Evolutionary conservation across 306 rosid species (phyloP), one percentile per base, ranked within the genome.

Genomic region (Gleditsia sinensis): DNA sequence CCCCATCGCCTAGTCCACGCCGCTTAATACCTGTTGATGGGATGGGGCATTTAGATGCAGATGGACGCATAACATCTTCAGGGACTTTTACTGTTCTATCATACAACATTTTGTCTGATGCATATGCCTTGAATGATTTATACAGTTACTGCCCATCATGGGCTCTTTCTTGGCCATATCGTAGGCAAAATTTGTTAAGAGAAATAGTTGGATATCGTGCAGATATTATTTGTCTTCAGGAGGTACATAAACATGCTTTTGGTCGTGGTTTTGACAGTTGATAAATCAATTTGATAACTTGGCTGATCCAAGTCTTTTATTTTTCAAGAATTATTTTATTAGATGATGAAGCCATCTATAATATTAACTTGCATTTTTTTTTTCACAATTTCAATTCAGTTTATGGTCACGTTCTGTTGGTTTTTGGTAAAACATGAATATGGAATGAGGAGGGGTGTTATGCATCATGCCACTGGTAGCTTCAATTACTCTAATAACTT

Each of bases 131-230:
- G 49, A 90, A 60, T 86, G 99, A 92, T 49, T 67, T 86, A 72
- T 90, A 92, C 79, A 78, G 88, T 83, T 95, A 95, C 83, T 95
- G 99, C 83, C 99, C 99, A 75, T 86, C 99, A 9, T 95, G 99
- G 99, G 99, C 99, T 63, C 97, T 95, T 65, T 95, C 98, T 37
- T 95, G 99, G 99, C 91, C 98, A 14, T 95, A 95, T 83, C 99
- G 99, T 67, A 85, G 98, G 67, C 99, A 95, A 85, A 95, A 92
- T 87, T 74, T 95, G 80, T 83, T 95, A 23, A 85, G 98, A 48
- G 99, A 95, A 89, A 95, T 95, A 78, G 91, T 95, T 79, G 92
- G 92, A 46, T 95, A 95, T 63, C 86, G 92, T 54, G 93, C 99
- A 2, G 99, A 95, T 77, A 90, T 95, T 74, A 90, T 95, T 71